These are phyloP conservation scores for Clitopilus hobsonii DNA, from an alignment of 768 basidiomycete species.

Conservation along the genomic window DNA sequence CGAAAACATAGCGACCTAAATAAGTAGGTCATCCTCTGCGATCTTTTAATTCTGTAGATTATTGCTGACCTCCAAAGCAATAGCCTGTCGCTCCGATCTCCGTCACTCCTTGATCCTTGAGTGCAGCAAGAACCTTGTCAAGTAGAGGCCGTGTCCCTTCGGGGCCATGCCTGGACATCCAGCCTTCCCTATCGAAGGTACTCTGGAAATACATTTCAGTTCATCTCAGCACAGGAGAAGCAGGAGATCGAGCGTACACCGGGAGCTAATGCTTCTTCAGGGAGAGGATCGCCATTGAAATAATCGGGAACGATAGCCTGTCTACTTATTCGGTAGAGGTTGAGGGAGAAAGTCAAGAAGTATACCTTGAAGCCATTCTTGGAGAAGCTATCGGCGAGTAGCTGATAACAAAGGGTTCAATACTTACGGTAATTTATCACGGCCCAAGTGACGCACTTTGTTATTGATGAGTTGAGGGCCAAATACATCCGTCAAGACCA, in stretches of 20 bases:
- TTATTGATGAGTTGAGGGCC: constrained; percentile 44
- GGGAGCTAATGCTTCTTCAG: constrained; percentile 28
- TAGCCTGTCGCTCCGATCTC: constrained; percentile 59
- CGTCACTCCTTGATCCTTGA: constrained; percentile 57
- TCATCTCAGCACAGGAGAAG: neutral
- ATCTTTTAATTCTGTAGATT: neutral
- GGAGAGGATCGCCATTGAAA: constrained; percentile 35
- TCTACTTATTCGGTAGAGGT: neutral
- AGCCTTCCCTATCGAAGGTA: constrained; percentile 33
- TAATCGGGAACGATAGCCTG: constrained; percentile 38
- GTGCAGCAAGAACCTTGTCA: constrained; percentile 50
- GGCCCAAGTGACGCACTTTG: constrained; percentile 27
- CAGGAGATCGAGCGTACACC: constrained; percentile 16
- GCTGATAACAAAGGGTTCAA: constrained; percentile 15
- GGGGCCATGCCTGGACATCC: constrained; percentile 38
- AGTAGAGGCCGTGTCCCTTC: constrained; percentile 40
- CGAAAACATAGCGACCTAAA: constrained; percentile 52
- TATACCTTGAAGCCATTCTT: constrained; percentile 40
- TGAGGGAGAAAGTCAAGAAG: neutral
- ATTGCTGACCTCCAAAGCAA: constrained; percentile 58
- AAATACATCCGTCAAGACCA: constrained; percentile 51
- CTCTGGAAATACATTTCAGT: constrained; percentile 9
- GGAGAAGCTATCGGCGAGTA: constrained; percentile 38
- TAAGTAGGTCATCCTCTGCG: neutral
- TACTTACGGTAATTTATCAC: neutral